Percentiles rank a stretch among this genome's conserved stretches.
These are phyloP conservation scores for Globisporangium uncinulatum DNA, from an alignment of 352 stramenopile genomes.

Conservation along the genomic window DNA sequence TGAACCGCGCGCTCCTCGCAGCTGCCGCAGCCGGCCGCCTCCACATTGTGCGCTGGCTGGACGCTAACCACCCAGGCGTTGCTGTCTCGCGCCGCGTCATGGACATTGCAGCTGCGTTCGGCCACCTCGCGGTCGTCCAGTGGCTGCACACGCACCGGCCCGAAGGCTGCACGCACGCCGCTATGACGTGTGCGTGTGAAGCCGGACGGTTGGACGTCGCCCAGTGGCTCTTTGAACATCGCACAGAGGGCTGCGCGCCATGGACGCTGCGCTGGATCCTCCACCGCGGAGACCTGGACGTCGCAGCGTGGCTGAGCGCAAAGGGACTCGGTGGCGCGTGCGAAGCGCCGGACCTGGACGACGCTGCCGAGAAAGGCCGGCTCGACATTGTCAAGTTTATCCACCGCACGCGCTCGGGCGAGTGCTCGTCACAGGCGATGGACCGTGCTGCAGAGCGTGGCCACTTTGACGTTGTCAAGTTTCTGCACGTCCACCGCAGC, in stretches of 20 bases:
- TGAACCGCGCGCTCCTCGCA: slow-evolving; percentile 14
- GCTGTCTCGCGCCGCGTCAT: slow-evolving; percentile 18
- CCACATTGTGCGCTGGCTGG: slow-evolving; percentile 20
- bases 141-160: slow-evolving; percentile 20
- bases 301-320: slow-evolving; percentile 9
- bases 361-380: slow-evolving; percentile 20
- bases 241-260: slow-evolving; percentile 12
- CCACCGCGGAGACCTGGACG: slow-evolving; percentile 5
- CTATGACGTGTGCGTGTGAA: slow-evolving; percentile 15
- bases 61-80: slow-evolving; percentile 8
- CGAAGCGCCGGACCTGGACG: slow-evolving; percentile 15
- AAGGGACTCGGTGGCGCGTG: slow-evolving; percentile 6
- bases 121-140: slow-evolving; percentile 18
- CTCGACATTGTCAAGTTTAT: slow-evolving; percentile 23
- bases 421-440: slow-evolving; percentile 22
- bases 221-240: slow-evolving; percentile 17
- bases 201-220: slow-evolving; percentile 18
- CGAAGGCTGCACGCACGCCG: slow-evolving; percentile 12
- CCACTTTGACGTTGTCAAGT: slow-evolving; percentile 22
- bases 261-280: slow-evolving; percentile 16
- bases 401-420: slow-evolving; percentile 9
- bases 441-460: slow-evolving; percentile 25
- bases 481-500: slow-evolving; percentile 17
- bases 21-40: slow-evolving; percentile 13
- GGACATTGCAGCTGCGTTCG: slow-evolving; percentile 25